phyloP scores from a whole-genome alignment of 1,139 yeast genomes.

The Nakaseomyces nivariensis region DNA sequence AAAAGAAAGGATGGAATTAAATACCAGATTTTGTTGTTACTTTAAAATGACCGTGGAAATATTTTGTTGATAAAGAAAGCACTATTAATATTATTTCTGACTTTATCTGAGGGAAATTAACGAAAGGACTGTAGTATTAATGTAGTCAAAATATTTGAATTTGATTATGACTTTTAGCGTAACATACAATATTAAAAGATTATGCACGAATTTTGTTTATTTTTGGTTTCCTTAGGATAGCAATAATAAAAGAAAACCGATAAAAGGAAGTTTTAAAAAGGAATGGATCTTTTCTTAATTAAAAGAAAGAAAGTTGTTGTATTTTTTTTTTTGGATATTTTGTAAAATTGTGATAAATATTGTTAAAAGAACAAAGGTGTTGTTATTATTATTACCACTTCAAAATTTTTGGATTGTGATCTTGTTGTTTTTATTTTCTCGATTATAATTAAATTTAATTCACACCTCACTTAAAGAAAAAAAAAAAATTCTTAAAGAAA shows the following conservation, averaged over 20 bases:
- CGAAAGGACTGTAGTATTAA: not conserved
- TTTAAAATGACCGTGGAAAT: too few relatives aligned
- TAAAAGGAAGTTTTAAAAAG: slow-evolving; percentile 29
- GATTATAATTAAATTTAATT: too few relatives aligned
- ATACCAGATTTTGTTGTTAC: not conserved
- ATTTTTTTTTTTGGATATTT: not conserved
- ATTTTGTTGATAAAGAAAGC: too few relatives aligned
- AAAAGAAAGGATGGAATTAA: slow-evolving; percentile 1
- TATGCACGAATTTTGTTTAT: too few relatives aligned
- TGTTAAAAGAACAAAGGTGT: not conserved
- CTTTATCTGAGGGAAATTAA: not conserved
- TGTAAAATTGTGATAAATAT: not conserved
- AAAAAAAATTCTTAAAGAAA: not conserved
- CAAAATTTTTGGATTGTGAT: not conserved
- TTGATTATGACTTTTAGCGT: not conserved
- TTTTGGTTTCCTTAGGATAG: too few relatives aligned
- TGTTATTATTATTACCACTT: not conserved
- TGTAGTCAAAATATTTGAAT: too few relatives aligned
- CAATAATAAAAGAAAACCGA: too few relatives aligned
- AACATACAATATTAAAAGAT: too few relatives aligned
- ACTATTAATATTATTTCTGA: too few relatives aligned
- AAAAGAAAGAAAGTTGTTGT: not conserved
- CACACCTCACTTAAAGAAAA: not conserved
- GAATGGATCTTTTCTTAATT: slow-evolving; percentile 20
- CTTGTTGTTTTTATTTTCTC: not conserved